phyloP scores from a whole-genome alignment of 2,329 filamentous ascomycete genomes.

The Botrytis pseudocinerea region DNA sequence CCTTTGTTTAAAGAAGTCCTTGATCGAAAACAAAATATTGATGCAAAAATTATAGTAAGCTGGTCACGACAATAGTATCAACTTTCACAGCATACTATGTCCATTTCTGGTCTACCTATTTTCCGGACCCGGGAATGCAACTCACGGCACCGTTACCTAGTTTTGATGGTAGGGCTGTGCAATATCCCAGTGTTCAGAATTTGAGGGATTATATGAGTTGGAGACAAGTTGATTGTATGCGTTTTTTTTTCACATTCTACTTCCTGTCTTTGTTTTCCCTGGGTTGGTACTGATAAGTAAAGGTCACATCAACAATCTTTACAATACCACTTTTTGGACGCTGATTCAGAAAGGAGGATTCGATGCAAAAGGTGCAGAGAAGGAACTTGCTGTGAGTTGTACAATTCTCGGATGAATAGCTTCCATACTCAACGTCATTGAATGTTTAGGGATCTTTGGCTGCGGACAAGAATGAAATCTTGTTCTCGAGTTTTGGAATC shows the following conservation, averaged over 20 bases:
- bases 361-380: conserved; percentile 76
- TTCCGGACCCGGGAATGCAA: conserved; percentile 67
- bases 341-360: conserved; percentile 78
- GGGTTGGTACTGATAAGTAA: conserved; percentile 23
- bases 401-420: background rate
- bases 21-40: background rate
- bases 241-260: background rate
- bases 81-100: conserved; percentile 93
- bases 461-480: conserved; percentile 91
- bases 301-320: conserved; percentile 98
- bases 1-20: background rate
- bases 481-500: conserved; percentile 84
- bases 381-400: conserved; percentile 66
- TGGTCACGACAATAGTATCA: conserved; percentile 87
- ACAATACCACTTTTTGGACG: conserved; percentile 96
- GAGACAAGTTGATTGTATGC: conserved; percentile 91
- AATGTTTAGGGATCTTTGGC: conserved; percentile 71
- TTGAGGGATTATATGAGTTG: conserved; percentile 94
- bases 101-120: conserved; percentile 74
- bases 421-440: background rate
- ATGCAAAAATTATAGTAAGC: conserved; percentile 60
- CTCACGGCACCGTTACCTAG: conserved; percentile 77
- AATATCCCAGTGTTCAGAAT: conserved; percentile 80
- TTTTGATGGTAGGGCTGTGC: conserved; percentile 89
- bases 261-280: conserved; percentile 19